Evolutionary conservation across 1,284 basidiomycete genomes (phyloP).

Genomic region (Fomitopsis betulina): DNA sequence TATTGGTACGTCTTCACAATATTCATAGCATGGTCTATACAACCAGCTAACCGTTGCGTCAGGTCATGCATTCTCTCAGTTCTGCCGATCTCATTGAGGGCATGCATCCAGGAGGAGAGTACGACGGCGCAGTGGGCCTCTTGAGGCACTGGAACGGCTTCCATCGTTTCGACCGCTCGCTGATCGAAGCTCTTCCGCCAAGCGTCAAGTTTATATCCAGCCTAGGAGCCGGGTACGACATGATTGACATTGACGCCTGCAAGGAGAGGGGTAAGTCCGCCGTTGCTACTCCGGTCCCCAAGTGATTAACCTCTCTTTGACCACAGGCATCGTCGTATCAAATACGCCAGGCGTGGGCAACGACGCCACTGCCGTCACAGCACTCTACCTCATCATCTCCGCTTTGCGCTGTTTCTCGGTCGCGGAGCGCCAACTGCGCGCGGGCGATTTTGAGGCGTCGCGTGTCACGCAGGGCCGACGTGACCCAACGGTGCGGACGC

Average conservation of each 20-base stretch:
- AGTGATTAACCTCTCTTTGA: no score
- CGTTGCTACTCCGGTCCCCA: no score
- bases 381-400: conserved; percentile 80
- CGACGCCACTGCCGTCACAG: conserved; percentile 89
- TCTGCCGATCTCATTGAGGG: conserved; percentile 70
- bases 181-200: conserved; percentile 63
- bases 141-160: conserved; percentile 60
- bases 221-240: conserved; percentile 89
- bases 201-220: conserved; percentile 84
- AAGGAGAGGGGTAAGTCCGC: conserved; percentile 38
- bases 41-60: background rate
- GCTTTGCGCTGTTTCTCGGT: conserved; percentile 78
- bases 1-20: conserved; percentile 60
- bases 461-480: conserved; percentile 46
- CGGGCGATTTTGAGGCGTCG: conserved; percentile 52
- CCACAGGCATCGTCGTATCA: conserved; percentile 70
- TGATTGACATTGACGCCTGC: conserved; percentile 75
- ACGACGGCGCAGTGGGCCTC: conserved; percentile 70
- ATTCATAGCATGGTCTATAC: background rate
- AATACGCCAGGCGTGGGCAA: conserved; percentile 92
- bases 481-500: conserved; percentile 75
- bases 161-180: conserved; percentile 67
- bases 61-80: conserved; percentile 53
- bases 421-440: conserved; percentile 64
- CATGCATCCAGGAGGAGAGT: conserved; percentile 66